A percentile compares a stretch with the other conserved stretches of the same genome.
Conservation (phyloP, 768 basidiomycete species). For the Nevesoporus exiguus region DNA sequence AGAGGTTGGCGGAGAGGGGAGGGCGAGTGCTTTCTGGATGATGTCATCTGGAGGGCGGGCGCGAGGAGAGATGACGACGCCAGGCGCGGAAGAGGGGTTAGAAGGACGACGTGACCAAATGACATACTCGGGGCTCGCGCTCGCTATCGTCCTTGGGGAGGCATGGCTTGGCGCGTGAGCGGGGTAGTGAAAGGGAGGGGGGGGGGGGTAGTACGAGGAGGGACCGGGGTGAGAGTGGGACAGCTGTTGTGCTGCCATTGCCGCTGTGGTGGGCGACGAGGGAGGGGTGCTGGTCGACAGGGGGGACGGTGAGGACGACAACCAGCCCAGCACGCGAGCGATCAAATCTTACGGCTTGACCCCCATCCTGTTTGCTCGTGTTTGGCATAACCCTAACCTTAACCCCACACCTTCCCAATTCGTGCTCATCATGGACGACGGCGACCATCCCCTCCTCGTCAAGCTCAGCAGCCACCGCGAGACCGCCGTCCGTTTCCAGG, state of each 20-base stretch:
- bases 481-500: constrained; percentile 52
- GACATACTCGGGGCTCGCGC: constrained; percentile 41
- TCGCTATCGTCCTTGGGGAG: background rate
- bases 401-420: background rate
- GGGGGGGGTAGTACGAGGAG: constrained; percentile 28
- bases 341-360: background rate
- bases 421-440: constrained; percentile 10
- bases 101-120: constrained; percentile 73
- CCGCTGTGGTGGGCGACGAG: background rate
- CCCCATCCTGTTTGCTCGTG: constrained; percentile 15
- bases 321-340: constrained; percentile 11
- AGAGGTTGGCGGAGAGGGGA: constrained; percentile 49
- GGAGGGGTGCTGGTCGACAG: constrained; percentile 7
- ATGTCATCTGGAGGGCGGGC: constrained; percentile 62
- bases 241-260: constrained; percentile 25
- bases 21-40: constrained; percentile 50
- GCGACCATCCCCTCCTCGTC: constrained; percentile 43
- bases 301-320: constrained; percentile 5
- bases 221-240: constrained; percentile 29
- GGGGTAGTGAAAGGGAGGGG: constrained; percentile 35
- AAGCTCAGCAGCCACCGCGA: constrained; percentile 46
- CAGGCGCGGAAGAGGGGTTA: constrained; percentile 61
- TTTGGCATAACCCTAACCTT: constrained; percentile 25
- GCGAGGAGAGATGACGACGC: constrained; percentile 65
- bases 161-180: too few relatives aligned